phyloP scores from a whole-genome alignment of 805 yeast species.

The Candida boleticola region DNA sequence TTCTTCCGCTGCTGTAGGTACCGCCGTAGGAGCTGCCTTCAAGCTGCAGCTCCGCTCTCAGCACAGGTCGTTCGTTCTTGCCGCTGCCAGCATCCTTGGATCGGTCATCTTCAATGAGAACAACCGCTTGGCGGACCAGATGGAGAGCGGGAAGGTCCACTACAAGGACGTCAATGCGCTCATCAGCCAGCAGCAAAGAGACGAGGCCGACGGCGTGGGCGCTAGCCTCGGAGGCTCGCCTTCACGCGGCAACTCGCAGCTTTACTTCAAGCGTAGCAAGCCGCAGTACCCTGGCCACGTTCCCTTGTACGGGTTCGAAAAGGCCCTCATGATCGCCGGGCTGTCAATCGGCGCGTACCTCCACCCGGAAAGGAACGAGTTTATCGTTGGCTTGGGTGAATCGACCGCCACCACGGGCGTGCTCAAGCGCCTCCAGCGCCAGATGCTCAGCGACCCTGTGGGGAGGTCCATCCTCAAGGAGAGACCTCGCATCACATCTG shows the following conservation, averaged over 20 bases:
- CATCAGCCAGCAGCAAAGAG: background rate
- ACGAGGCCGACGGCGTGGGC: background rate
- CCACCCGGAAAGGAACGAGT: constrained; percentile 74
- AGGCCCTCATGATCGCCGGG: constrained; percentile 59
- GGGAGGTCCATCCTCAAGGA: constrained; percentile 81
- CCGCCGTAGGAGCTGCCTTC: background rate
- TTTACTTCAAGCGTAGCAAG: constrained; percentile 35
- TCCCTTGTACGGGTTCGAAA: constrained; percentile 65
- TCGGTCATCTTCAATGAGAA: constrained; percentile 39
- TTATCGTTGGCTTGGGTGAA: constrained; percentile 85
- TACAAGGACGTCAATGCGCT: constrained; percentile 21
- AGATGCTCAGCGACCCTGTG: constrained; percentile 70
- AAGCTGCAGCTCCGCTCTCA: no score
- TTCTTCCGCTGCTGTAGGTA: background rate
- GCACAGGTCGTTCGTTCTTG: background rate
- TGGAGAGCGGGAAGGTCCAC: constrained; percentile 52
- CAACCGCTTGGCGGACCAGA: constrained; percentile 55
- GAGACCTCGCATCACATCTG: constrained; percentile 78
- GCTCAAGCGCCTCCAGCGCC: constrained; percentile 56
- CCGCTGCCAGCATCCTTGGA: constrained; percentile 13
- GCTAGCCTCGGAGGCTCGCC: background rate
- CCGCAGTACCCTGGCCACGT: constrained; percentile 74
- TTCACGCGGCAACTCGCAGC: constrained; percentile 21
- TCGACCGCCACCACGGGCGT: constrained; percentile 77
- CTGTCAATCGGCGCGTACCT: constrained; percentile 76